A percentile compares a stretch with the other conserved stretches of the same genome.
Evolutionary conservation across 116 monocot genomes (phyloP).

Genomic region (Cymodocea nodosa): DNA sequence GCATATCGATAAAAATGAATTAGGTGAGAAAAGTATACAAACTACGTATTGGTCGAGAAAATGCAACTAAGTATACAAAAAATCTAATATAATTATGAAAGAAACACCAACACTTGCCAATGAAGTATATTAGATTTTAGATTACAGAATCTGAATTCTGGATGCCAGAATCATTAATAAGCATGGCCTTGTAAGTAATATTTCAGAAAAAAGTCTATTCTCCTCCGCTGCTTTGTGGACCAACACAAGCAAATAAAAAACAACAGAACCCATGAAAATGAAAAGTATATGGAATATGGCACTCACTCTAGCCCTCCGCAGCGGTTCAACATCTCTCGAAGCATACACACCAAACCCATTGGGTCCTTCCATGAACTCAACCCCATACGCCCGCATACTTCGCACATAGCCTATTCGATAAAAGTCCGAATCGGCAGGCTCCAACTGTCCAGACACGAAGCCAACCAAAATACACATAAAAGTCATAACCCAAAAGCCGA

Average conservation of each 20-base stretch:
- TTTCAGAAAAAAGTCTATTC: background rate
- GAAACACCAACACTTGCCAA: too few relatives aligned
- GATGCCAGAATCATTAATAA: too few relatives aligned
- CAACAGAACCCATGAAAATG: background rate
- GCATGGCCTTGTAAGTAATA: background rate
- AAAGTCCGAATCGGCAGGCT: conserved; percentile 83
- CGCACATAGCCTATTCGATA: conserved; percentile 77
- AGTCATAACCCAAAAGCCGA: background rate
- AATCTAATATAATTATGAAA: too few relatives aligned
- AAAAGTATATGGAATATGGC: background rate
- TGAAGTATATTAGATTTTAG: too few relatives aligned
- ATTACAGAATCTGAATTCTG: too few relatives aligned
- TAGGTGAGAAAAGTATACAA: background rate
- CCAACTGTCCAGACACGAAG: conserved; percentile 31
- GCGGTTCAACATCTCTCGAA: conserved; percentile 63
- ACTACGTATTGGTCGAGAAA: background rate
- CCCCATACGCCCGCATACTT: conserved; percentile 74
- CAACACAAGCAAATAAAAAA: background rate
- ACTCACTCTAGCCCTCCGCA: conserved; percentile 57
- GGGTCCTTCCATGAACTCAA: conserved; percentile 90
- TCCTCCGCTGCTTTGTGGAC: background rate
- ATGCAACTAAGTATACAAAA: background rate
- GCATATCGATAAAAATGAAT: too few relatives aligned
- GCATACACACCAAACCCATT: conserved; percentile 87
- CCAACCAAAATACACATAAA: background rate